Percentiles rank a stretch among this genome's conserved stretches.
phyloP scores from a whole-genome alignment of 768 basidiomycete genomes.

The Agaricus subrufescens region DNA sequence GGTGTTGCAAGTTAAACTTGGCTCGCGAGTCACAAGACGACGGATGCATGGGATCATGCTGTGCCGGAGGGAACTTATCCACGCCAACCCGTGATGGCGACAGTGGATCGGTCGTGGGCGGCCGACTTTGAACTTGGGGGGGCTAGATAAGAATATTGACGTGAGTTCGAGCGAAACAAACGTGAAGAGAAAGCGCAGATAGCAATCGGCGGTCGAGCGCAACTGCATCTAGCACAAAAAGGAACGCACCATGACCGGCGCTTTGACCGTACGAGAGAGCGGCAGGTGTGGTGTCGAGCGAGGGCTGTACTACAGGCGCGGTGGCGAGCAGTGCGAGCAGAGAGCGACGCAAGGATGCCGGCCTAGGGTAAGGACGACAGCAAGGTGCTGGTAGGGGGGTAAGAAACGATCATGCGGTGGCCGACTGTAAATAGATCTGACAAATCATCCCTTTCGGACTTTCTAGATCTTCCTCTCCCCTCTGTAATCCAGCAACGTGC shows the following conservation, averaged over 20 bases:
- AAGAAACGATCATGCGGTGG: slow-evolving; percentile 8
- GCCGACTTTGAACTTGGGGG: slow-evolving; percentile 29
- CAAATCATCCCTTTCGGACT: slow-evolving; percentile 24
- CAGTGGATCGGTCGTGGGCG: slow-evolving; percentile 22
- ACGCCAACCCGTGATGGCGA: slow-evolving; percentile 14
- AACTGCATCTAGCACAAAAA: neutral
- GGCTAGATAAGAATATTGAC: slow-evolving; percentile 20
- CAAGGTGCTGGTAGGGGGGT: slow-evolving; percentile 6
- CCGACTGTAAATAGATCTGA: slow-evolving; percentile 15
- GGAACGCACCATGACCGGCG: neutral
- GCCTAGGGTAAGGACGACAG: neutral
- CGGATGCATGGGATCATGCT: slow-evolving; percentile 24
- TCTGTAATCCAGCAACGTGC: neutral
- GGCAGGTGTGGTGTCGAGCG: neutral
- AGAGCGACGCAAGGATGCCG: neutral
- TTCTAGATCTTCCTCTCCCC: neutral
- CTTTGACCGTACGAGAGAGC: neutral
- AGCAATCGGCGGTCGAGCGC: neutral
- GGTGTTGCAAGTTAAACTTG: slow-evolving; percentile 29
- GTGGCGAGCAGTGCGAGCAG: neutral
- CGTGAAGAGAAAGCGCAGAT: neutral
- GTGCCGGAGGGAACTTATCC: slow-evolving; percentile 19
- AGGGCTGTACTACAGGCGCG: neutral
- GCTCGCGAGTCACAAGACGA: slow-evolving; percentile 6
- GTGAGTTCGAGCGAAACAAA: neutral